Conservation (phyloP, 2,329 filamentous ascomycete genomes). For the Pseudopyrenochaeta lycopersici region DNA sequence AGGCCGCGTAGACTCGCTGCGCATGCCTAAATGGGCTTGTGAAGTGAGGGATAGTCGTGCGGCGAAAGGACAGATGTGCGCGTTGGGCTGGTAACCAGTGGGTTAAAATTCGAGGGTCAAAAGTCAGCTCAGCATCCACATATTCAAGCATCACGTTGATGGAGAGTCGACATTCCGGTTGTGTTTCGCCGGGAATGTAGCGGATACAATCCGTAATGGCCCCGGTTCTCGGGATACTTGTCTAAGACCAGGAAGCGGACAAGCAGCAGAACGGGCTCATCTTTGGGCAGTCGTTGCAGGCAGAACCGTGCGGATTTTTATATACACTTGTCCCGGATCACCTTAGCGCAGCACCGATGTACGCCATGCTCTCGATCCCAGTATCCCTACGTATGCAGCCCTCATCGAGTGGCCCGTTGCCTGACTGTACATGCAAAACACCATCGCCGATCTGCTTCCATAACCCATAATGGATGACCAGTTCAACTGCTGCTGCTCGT, state of each 20-base stretch:
- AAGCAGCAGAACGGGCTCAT: background rate
- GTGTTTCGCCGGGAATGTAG: no score
- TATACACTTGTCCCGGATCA: background rate
- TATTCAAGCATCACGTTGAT: no score
- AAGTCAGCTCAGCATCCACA: no score
- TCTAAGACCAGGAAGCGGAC: no score
- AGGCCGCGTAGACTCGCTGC: conserved; percentile 10
- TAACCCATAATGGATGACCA: conserved; percentile 30
- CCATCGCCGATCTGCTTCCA: conserved; percentile 31
- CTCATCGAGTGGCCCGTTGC: conserved; percentile 27
- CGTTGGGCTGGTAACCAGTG: no score
- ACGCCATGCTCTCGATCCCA: conserved; percentile 29
- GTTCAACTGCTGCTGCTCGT: conserved; percentile 20
- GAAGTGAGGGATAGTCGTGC: no score
- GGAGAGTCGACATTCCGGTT: no score
- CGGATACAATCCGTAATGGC: no score
- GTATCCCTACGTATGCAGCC: conserved; percentile 20
- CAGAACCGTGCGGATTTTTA: conserved; percentile 6
- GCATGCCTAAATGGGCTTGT: conserved; percentile 1
- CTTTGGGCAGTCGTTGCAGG: background rate
- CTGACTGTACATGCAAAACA: conserved; percentile 26
- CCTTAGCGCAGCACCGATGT: conserved; percentile 20
- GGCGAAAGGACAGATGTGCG: no score
- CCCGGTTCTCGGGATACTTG: background rate
- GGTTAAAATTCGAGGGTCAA: background rate